Evolutionary conservation across 2,329 filamentous ascomycete genomes (phyloP).

Genomic region (Clonostachys rhizophaga): DNA sequence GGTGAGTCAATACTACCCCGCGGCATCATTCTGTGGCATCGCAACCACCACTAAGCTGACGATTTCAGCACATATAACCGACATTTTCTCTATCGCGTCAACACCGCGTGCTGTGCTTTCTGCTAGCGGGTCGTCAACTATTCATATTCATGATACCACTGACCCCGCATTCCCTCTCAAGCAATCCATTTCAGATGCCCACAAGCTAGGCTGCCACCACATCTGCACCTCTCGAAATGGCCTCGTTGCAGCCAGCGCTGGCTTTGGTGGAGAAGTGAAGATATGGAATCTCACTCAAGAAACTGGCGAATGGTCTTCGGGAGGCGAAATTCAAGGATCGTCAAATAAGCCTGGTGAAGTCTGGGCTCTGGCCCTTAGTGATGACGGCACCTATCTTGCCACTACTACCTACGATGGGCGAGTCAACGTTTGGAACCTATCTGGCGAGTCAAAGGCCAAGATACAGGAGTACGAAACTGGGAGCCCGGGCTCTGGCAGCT

Average conservation of each 20-base stretch:
- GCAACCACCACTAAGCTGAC: slow-evolving; percentile 9
- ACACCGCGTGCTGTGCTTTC: slow-evolving; percentile 73
- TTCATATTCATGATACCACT: slow-evolving; percentile 75
- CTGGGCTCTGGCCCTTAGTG: slow-evolving; percentile 85
- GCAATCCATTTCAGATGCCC: slow-evolving; percentile 75
- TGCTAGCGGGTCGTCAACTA: slow-evolving; percentile 75
- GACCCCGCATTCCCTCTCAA: slow-evolving; percentile 68
- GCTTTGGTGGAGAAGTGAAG: slow-evolving; percentile 85
- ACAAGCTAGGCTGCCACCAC: slow-evolving; percentile 90
- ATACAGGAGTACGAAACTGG: slow-evolving; percentile 81
- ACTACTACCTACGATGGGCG: slow-evolving; percentile 82
- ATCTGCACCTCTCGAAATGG: slow-evolving; percentile 68
- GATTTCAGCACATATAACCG: slow-evolving; percentile 67
- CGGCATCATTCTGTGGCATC: slow-evolving; percentile 4
- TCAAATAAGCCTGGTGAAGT: slow-evolving; percentile 62
- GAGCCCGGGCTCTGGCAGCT: slow-evolving; percentile 69
- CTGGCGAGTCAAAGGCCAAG: slow-evolving; percentile 51
- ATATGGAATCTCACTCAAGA: slow-evolving; percentile 67
- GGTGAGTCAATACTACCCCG: slow-evolving; percentile 46
- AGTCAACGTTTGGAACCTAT: slow-evolving; percentile 82
- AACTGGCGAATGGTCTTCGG: slow-evolving; percentile 44
- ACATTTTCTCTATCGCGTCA: slow-evolving; percentile 79
- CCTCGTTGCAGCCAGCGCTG: slow-evolving; percentile 71
- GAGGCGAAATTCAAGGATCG: slow-evolving; percentile 32
- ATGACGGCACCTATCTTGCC: slow-evolving; percentile 80